Conservation (phyloP, 192 early-diverging fungal genomes). For the Linnemannia zychae region DNA sequence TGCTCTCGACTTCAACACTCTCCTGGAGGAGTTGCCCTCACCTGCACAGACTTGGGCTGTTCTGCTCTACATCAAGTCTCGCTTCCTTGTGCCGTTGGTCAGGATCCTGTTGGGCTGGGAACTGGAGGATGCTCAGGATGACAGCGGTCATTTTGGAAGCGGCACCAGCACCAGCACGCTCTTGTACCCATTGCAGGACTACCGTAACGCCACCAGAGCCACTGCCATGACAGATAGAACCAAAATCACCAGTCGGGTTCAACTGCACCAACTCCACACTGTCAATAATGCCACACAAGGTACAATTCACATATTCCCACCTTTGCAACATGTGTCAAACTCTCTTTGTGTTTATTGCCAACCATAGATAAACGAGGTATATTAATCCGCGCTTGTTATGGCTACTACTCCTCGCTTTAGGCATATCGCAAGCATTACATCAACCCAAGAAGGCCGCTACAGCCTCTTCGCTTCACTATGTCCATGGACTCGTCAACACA, state of each 20-base stretch:
- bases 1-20: slow-evolving; percentile 19
- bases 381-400: not conserved
- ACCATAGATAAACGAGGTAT: not conserved
- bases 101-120: slow-evolving; percentile 47
- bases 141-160: not conserved
- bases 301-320: not conserved
- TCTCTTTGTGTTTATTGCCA: not conserved
- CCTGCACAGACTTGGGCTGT: slow-evolving; percentile 15
- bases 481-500: slow-evolving; percentile 86
- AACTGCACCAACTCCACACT: slow-evolving; percentile 32
- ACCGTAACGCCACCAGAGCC: slow-evolving; percentile 27
- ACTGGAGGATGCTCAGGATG: not conserved
- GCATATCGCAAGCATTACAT: slow-evolving; percentile 23
- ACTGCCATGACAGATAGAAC: slow-evolving; percentile 24
- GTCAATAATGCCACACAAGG: slow-evolving; percentile 24
- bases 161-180: not conserved
- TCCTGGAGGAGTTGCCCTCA: slow-evolving; percentile 28
- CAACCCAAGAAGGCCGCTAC: slow-evolving; percentile 7
- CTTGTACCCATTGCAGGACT: slow-evolving; percentile 12
- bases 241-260: slow-evolving; percentile 51
- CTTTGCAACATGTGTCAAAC: not conserved
- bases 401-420: not conserved
- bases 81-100: slow-evolving; percentile 24
- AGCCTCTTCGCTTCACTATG: slow-evolving; percentile 22
- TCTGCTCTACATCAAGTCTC: slow-evolving; percentile 6